These are phyloP conservation scores for Ceriops tagal DNA, from an alignment of 345 rosid species.

Conservation along the genomic window DNA sequence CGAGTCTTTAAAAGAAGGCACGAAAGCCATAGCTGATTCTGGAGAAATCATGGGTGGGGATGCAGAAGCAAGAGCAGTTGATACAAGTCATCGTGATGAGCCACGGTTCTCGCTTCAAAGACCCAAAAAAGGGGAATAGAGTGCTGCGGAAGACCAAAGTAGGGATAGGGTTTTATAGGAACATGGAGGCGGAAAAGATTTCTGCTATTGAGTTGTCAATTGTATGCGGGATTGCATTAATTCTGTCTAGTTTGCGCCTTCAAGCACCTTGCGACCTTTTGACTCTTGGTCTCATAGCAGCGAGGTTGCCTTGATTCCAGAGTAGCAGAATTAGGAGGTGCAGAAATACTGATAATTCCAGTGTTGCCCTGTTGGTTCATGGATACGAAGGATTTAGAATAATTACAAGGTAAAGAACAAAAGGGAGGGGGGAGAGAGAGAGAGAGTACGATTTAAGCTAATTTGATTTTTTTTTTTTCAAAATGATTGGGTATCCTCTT, in stretches of 20 bases:
- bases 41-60: slow-evolving; percentile 27
- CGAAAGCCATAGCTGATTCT: slow-evolving; percentile 17
- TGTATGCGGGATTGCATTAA: not conserved
- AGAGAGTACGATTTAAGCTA: too few relatives aligned
- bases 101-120: slow-evolving; percentile 68
- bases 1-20: slow-evolving; percentile 16
- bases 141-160: not conserved
- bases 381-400: too few relatives aligned
- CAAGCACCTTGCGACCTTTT: too few relatives aligned
- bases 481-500: too few relatives aligned
- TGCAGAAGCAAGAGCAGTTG: slow-evolving; percentile 15
- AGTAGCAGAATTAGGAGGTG: too few relatives aligned
- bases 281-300: too few relatives aligned
- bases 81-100: slow-evolving; percentile 10
- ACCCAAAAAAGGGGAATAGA: slow-evolving; percentile 34
- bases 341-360: too few relatives aligned
- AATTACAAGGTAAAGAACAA: too few relatives aligned
- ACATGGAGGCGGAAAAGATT: not conserved
- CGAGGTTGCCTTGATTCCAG: too few relatives aligned
- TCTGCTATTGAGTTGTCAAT: not conserved
- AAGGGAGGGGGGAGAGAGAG: too few relatives aligned
- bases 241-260: not conserved
- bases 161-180: not conserved
- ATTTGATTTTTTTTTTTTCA: too few relatives aligned
- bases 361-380: too few relatives aligned